phyloP scores from a whole-genome alignment of 495 filamentous ascomycete genomes.

The Hamigera avellanea region DNA sequence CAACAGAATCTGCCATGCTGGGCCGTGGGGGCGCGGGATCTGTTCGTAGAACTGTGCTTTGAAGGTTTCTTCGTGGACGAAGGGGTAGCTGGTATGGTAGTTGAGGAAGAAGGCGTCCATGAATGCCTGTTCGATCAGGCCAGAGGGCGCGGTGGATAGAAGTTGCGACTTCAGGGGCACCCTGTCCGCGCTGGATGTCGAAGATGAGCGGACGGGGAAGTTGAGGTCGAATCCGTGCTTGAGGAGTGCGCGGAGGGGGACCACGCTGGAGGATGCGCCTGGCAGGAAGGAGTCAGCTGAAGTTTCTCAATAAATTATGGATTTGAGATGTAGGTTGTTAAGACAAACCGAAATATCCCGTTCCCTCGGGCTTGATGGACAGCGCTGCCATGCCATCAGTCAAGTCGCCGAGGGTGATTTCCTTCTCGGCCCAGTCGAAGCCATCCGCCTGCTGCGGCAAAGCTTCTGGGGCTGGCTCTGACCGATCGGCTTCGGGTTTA shows the following conservation, averaged over 20 bases:
- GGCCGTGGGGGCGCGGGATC: slow-evolving; percentile 33
- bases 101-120: slow-evolving; percentile 42
- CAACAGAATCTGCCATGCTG: slow-evolving; percentile 40
- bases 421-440: slow-evolving; percentile 41
- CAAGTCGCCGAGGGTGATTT: slow-evolving; percentile 30
- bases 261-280: slow-evolving; percentile 37
- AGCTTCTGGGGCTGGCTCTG: slow-evolving; percentile 31
- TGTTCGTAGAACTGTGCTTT: slow-evolving; percentile 42
- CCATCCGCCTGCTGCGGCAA: slow-evolving; percentile 39
- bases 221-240: slow-evolving; percentile 37
- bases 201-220: slow-evolving; percentile 23
- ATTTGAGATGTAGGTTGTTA: not conserved
- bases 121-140: slow-evolving; percentile 32
- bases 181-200: slow-evolving; percentile 10
- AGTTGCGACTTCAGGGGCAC: slow-evolving; percentile 30
- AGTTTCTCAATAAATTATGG: slow-evolving; percentile 2
- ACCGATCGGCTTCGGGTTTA: slow-evolving; percentile 23
- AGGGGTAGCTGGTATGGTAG: slow-evolving; percentile 43
- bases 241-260: slow-evolving; percentile 30
- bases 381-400: slow-evolving; percentile 43
- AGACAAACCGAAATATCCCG: slow-evolving; percentile 37
- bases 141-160: slow-evolving; percentile 30
- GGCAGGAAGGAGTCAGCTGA: not conserved
- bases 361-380: slow-evolving; percentile 36
- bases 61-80: slow-evolving; percentile 44